Evolutionary conservation across 177 flowering plant species (phyloP).

Genomic region (Vitis hybrid): DNA sequence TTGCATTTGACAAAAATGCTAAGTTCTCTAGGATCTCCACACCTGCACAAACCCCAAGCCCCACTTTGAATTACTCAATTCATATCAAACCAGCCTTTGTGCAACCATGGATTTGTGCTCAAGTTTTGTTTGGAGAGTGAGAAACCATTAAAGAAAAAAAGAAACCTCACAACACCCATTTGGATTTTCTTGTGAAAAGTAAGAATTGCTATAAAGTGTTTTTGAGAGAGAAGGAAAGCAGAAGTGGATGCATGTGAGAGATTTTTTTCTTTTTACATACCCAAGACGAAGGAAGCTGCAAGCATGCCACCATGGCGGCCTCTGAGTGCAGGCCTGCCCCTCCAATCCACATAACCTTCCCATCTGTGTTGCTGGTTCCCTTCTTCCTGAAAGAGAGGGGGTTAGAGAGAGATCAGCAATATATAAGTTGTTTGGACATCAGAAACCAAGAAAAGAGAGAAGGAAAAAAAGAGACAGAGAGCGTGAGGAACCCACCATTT

Average conservation of each 20-base stretch:
- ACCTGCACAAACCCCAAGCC: conserved; percentile 17
- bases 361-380: conserved; percentile 37
- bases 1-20: conserved; percentile 56
- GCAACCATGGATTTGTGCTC: no score
- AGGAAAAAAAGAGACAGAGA: not conserved
- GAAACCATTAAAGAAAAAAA: not conserved
- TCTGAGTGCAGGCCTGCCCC: conserved; percentile 37
- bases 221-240: no score
- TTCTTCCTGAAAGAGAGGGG: conserved; percentile 31
- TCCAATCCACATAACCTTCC: conserved; percentile 64
- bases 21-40: conserved; percentile 57
- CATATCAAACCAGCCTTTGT: no score
- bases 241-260: no score
- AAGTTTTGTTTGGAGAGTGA: no score
- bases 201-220: not conserved
- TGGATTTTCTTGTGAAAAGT: not conserved
- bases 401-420: not conserved
- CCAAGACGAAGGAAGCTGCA: conserved; percentile 59
- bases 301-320: conserved; percentile 64
- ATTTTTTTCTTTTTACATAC: conserved; percentile 20
- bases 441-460: not conserved
- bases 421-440: no score
- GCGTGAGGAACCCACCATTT: conserved; percentile 44
- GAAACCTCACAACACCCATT: not conserved
- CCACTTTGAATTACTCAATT: not conserved